Percentiles rank a stretch among this genome's conserved stretches.
phyloP scores from a whole-genome alignment of 305 asterid species.

The Striga hermonthica region DNA sequence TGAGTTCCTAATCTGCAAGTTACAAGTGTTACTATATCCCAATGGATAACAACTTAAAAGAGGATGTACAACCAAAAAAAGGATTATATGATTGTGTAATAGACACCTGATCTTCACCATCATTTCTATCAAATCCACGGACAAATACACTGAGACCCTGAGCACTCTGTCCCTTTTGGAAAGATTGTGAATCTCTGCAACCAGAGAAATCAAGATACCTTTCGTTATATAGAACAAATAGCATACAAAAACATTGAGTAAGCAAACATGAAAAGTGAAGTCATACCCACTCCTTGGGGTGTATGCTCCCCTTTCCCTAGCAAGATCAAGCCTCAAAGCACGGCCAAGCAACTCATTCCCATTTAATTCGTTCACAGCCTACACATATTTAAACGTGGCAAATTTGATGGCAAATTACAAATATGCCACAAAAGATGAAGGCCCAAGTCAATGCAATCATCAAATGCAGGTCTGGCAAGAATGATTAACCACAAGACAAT shows the following conservation, averaged over 20 bases:
- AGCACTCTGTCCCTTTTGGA: constrained; percentile 45
- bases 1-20: constrained; percentile 55
- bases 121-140: constrained; percentile 58
- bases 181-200: constrained; percentile 43
- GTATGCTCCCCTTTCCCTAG: constrained; percentile 52
- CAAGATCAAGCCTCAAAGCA: constrained; percentile 59
- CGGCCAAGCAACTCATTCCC: constrained; percentile 71
- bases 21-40: not conserved
- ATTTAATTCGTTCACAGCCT: constrained; percentile 65
- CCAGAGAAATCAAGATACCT: constrained; percentile 11
- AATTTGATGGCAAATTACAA: not conserved
- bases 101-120: constrained; percentile 55
- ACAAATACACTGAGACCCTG: constrained; percentile 53
- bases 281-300: constrained; percentile 55
- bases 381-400: constrained; percentile 21
- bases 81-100: not conserved
- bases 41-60: not conserved
- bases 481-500: no score
- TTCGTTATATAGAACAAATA: not conserved
- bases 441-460: no score
- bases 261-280: constrained; percentile 10
- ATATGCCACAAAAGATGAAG: no score
- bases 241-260: not conserved
- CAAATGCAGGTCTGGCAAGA: no score
- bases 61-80: not conserved